Evolutionary conservation across 805 yeast species (phyloP).

Genomic region (Spencermartinsiella europaea): DNA sequence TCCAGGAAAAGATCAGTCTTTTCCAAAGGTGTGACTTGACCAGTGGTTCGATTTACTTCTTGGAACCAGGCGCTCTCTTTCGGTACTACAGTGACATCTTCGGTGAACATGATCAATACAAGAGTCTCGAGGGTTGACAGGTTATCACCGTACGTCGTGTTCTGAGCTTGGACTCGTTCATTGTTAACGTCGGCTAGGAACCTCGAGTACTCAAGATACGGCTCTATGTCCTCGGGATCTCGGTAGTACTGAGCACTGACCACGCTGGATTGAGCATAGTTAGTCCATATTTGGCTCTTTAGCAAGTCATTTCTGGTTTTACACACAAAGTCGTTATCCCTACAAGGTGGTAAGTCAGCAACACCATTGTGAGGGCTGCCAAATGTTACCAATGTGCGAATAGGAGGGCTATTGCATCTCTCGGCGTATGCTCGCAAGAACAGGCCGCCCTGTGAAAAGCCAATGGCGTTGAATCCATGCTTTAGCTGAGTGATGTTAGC

Average conservation of each 20-base stretch:
- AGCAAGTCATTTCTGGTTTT: slow-evolving; percentile 47
- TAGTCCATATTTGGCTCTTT: slow-evolving; percentile 56
- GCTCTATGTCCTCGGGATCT: slow-evolving; percentile 48
- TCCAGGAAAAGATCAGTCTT: slow-evolving; percentile 46
- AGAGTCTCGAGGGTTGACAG: slow-evolving; percentile 44
- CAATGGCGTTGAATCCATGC: slow-evolving; percentile 65
- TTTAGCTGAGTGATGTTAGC: slow-evolving; percentile 39
- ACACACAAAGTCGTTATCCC: slow-evolving; percentile 54
- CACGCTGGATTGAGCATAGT: slow-evolving; percentile 49
- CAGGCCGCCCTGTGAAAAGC: slow-evolving; percentile 83
- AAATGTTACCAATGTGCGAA: slow-evolving; percentile 58
- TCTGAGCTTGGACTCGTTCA: slow-evolving; percentile 39
- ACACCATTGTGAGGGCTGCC: slow-evolving; percentile 82
- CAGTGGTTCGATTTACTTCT: slow-evolving; percentile 45
- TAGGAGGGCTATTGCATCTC: slow-evolving; percentile 43
- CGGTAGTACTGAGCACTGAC: slow-evolving; percentile 77
- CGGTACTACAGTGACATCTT: slow-evolving; percentile 69
- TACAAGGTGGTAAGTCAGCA: slow-evolving; percentile 59
- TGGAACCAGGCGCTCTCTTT: slow-evolving; percentile 62
- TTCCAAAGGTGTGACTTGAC: slow-evolving; percentile 40
- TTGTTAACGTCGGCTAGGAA: slow-evolving; percentile 66
- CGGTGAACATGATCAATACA: slow-evolving; percentile 53
- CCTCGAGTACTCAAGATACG: slow-evolving; percentile 50
- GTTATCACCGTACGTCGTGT: slow-evolving; percentile 40
- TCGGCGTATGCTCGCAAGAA: slow-evolving; percentile 64